phyloP scores from a whole-genome alignment of 441 rosid genomes.

The Populus hybrid region DNA sequence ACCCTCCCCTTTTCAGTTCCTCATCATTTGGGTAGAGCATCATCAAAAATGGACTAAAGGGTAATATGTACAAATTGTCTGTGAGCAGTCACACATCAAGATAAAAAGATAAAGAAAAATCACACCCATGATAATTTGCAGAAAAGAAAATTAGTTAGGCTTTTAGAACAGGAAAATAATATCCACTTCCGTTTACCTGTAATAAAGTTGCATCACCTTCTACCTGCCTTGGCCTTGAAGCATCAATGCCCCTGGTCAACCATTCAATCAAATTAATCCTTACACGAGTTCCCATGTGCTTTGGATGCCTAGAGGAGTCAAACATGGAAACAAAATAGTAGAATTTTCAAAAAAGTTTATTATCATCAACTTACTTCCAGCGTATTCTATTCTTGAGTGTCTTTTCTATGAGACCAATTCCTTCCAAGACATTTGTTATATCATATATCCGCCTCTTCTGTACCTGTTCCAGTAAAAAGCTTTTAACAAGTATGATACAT shows the following conservation, averaged over 20 bases:
- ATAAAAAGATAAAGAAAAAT: conserved; percentile 6
- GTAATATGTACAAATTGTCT: not conserved
- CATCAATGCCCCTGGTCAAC: conserved; percentile 72
- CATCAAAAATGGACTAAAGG: not conserved
- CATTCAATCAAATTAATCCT: conserved; percentile 22
- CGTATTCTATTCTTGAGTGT: conserved; percentile 80
- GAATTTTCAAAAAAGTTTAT: conserved; percentile 18
- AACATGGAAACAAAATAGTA: conserved; percentile 11
- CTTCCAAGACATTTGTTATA: conserved; percentile 97
- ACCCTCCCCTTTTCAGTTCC: not conserved
- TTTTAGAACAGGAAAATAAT: not conserved
- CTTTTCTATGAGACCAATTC: conserved; percentile 96
- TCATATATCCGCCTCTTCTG: conserved; percentile 96
- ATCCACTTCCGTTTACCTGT: conserved; percentile 48
- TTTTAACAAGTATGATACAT: conserved; percentile 1
- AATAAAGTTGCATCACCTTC: conserved; percentile 52
- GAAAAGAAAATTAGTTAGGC: not conserved
- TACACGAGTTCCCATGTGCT: conserved; percentile 31
- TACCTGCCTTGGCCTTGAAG: conserved; percentile 52
- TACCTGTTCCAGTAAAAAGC: conserved; percentile 41
- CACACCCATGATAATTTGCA: not conserved
- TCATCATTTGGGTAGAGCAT: not conserved
- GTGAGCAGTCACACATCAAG: conserved; percentile 1
- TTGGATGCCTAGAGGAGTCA: conserved; percentile 17
- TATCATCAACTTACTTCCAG: conserved; percentile 72